Evolutionary conservation across 2,329 filamentous ascomycete species (phyloP).

Genomic region (Phialophora macrospora): DNA sequence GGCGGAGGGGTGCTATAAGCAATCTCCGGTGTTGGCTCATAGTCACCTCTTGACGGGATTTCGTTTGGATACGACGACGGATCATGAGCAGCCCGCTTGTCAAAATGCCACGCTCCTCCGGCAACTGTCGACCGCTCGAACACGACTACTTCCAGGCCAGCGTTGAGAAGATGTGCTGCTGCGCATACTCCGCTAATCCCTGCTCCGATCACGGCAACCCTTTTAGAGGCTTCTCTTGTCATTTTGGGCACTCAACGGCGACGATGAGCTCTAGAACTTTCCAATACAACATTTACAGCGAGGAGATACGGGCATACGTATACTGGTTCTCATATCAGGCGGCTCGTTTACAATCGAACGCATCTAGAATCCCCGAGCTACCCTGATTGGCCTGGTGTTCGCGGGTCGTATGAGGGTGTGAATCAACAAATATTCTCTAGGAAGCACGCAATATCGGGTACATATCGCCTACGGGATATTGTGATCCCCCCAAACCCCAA

Average conservation of each 20-base stretch:
- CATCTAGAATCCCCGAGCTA: background rate
- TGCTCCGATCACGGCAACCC: slow-evolving; percentile 58
- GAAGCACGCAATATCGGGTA: slow-evolving; percentile 16
- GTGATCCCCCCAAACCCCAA: background rate
- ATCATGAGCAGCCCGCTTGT: slow-evolving; percentile 56
- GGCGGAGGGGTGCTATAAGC: slow-evolving; percentile 33
- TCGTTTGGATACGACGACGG: slow-evolving; percentile 53
- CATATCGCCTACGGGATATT: background rate
- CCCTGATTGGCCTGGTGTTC: slow-evolving; percentile 4
- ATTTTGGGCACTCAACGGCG: slow-evolving; percentile 7
- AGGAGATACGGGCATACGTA: background rate
- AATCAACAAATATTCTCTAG: slow-evolving; percentile 17
- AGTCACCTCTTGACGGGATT: slow-evolving; percentile 46
- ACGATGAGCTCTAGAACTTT: background rate
- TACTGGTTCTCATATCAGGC: background rate
- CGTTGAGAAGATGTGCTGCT: slow-evolving; percentile 53
- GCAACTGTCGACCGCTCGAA: slow-evolving; percentile 59
- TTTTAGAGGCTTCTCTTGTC: slow-evolving; percentile 31
- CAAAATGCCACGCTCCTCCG: slow-evolving; percentile 64
- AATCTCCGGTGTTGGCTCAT: slow-evolving; percentile 35
- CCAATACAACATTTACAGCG: background rate
- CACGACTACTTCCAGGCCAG: slow-evolving; percentile 57
- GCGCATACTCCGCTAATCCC: slow-evolving; percentile 57
- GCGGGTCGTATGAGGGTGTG: background rate
- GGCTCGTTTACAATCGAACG: background rate